Base-by-base conservation (phyloP, 805 yeast genomes). In the Millerozyma acaciae region DNA sequence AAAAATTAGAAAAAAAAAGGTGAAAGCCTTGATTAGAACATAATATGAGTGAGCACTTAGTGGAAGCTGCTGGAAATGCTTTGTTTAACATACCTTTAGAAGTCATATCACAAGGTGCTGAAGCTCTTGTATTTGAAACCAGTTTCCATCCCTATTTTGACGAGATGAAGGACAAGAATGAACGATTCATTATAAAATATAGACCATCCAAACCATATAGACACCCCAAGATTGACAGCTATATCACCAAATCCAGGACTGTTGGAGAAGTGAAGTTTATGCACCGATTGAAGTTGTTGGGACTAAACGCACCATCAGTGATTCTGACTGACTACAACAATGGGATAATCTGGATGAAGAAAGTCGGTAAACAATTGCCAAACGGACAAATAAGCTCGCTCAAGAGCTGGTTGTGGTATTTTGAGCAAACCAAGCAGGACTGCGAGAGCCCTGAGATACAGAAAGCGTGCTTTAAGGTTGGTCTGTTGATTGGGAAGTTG, bases 181-280 rank as follows among this genome's bases (percentile, higher is more conserved):
- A 48, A 4, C 55, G 62, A 34, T 82, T 68, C 53, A 79, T 90
- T 22, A 68, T 87, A 40, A 93, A 93, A 55, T 89, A 73, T 55
- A 72, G 98, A 43, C 97, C 98, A 1, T 75, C 80, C 16, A 93
- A 93, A 53, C 77, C 82, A n/a, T 93, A 93, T 53, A 70, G 98
- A 51, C 96, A 93, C 48, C 87, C 87, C 4, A 70, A 71, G 22
- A 74, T 93, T 16, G 98, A 93, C 58, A 70, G 72, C 6, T 70
- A 70, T 28, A 70, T 93, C 31, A 86, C 94, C 3, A 84, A 80
- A 42, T 80, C 79, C 26, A 67, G 98, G 34, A 90, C 97, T 0
- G 60, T 80, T 3, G 80, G 90, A 1, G 98, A 93, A 51, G 87
- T 88, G 2, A 79, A 89, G 45, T 66, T 90, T 18, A 59, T 93